Conservation (phyloP, 176 grass and related monocot species). For the Echinochloa phyllopogon region DNA sequence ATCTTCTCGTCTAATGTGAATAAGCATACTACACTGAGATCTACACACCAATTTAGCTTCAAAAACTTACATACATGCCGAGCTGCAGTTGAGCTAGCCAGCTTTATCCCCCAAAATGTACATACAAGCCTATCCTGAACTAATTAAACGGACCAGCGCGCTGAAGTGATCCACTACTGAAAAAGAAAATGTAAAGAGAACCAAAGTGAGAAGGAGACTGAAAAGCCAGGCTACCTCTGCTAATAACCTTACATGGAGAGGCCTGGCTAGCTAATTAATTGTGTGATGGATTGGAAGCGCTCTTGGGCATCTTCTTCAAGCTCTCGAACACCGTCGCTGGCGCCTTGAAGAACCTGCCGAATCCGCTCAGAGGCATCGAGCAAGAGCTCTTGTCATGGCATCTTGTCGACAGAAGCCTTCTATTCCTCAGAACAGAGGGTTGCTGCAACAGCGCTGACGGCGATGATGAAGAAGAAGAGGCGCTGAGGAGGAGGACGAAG, state of each 20-base stretch:
- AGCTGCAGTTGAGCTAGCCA: constrained; percentile 27
- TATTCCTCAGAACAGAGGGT: background rate
- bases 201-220: background rate
- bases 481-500: background rate
- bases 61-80: constrained; percentile 33
- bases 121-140: constrained; percentile 24
- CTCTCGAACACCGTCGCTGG: constrained; percentile 33
- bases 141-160: constrained; percentile 34
- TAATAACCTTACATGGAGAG: background rate
- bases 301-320: constrained; percentile 46
- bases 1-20: background rate
- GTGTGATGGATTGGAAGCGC: constrained; percentile 53
- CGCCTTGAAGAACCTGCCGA: constrained; percentile 21
- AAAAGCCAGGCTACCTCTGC: background rate
- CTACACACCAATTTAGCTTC: constrained; percentile 16
- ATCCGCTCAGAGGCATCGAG: constrained; percentile 8
- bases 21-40: constrained; percentile 1
- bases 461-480: background rate
- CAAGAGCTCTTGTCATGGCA: constrained; percentile 17
- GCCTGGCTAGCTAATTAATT: constrained; percentile 42
- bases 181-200: background rate
- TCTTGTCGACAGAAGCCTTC: constrained; percentile 9
- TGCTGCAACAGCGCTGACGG: background rate
- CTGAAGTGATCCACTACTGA: constrained; percentile 9
- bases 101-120: constrained; percentile 12